These are phyloP conservation scores for Microstegium vimineum DNA, from an alignment of 176 grass and related monocot genomes.

Conservation along the genomic window DNA sequence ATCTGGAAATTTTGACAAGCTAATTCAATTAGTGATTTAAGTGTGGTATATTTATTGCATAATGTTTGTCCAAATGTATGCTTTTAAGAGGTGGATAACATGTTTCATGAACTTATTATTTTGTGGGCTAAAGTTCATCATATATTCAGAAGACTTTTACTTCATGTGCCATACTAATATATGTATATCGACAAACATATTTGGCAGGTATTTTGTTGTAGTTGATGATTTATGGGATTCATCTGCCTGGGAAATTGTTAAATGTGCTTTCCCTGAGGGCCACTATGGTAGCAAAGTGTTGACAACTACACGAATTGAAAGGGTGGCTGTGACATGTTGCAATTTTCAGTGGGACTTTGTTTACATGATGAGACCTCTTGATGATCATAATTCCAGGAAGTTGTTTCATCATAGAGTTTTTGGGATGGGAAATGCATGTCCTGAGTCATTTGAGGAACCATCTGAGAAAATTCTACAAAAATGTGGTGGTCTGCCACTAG, in stretches of 20 bases:
- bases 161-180: too few species aligned
- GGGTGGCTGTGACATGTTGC: background rate
- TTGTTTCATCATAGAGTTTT: background rate
- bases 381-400: background rate
- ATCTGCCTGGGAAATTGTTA: background rate
- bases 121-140: background rate
- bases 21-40: background rate
- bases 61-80: background rate
- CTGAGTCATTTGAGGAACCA: background rate
- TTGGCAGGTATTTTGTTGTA: constrained; percentile 2
- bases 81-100: background rate
- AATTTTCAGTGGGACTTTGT: background rate
- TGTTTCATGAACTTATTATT: background rate
- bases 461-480: constrained; percentile 4
- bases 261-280: background rate
- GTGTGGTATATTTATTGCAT: background rate
- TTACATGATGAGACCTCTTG: background rate
- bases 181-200: background rate
- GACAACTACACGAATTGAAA: background rate
- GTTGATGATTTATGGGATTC: constrained; percentile 8
- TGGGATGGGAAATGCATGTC: background rate
- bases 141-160: background rate
- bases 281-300: background rate
- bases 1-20: background rate
- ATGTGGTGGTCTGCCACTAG: constrained; percentile 7